These are phyloP conservation scores for Boletus insuetus DNA, from an alignment of 768 basidiomycete genomes.

Conservation along the genomic window DNA sequence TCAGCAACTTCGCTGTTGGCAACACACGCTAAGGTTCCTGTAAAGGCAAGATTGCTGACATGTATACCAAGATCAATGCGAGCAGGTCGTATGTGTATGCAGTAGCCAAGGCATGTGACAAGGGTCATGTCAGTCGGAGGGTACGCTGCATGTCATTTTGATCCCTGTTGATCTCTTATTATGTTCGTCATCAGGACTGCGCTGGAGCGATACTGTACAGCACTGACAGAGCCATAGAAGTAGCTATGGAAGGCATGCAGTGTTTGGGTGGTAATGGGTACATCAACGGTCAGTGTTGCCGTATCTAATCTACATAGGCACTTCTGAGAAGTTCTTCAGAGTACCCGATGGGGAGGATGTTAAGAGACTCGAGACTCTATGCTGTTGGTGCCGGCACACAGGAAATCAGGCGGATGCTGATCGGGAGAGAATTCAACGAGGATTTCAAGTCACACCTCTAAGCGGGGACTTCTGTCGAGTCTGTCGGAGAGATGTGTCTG, in stretches of 20 bases:
- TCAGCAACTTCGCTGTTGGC: neutral
- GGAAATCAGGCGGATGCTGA: slow-evolving; percentile 91
- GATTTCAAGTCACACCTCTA: slow-evolving; percentile 38
- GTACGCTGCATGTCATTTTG: slow-evolving; percentile 41
- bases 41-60: slow-evolving; percentile 80
- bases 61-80: slow-evolving; percentile 92
- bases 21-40: neutral
- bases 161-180: slow-evolving; percentile 2
- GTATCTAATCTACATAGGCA: neutral
- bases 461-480: neutral
- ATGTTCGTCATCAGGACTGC: slow-evolving; percentile 65
- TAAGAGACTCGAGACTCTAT: slow-evolving; percentile 86
- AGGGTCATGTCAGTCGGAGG: slow-evolving; percentile 69
- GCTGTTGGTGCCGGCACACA: slow-evolving; percentile 97
- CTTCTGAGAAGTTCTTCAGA: slow-evolving; percentile 45
- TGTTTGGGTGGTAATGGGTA: slow-evolving; percentile 95
- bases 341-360: slow-evolving; percentile 83
- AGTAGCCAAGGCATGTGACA: slow-evolving; percentile 86
- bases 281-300: slow-evolving; percentile 68
- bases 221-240: slow-evolving; percentile 88
- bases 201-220: slow-evolving; percentile 94
- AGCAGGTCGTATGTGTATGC: slow-evolving; percentile 91
- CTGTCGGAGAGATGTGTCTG: neutral
- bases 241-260: slow-evolving; percentile 89
- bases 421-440: slow-evolving; percentile 89